phyloP scores from a whole-genome alignment of 2,329 filamentous ascomycete genomes.

The Camptophora hylomeconis region DNA sequence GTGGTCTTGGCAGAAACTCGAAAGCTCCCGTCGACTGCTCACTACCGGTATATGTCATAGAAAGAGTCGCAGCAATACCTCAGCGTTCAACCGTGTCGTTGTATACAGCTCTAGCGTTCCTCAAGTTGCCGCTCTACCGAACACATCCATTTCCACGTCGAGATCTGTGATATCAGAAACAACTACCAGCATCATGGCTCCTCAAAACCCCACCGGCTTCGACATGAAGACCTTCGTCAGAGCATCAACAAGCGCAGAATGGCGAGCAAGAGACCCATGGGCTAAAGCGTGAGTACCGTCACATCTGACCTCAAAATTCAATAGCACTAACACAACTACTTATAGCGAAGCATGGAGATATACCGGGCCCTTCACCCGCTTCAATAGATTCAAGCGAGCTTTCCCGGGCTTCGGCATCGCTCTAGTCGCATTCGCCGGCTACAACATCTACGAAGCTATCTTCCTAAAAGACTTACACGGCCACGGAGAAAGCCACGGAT shows the following conservation, averaged over 20 bases:
- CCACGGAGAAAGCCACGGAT: no score
- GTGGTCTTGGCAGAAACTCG: no score
- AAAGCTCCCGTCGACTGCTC: no score
- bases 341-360: conserved; percentile 90
- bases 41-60: no score
- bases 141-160: no score
- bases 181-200: conserved; percentile 44
- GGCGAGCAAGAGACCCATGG: conserved; percentile 44
- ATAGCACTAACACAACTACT: not conserved
- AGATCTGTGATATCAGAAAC: no score
- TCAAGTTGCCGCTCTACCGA: no score
- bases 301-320: conserved; percentile 2
- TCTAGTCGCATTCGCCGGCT: conserved; percentile 76
- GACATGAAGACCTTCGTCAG: conserved; percentile 45
- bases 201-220: conserved; percentile 74
- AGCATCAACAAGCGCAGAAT: conserved; percentile 16
- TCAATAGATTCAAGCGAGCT: conserved; percentile 73
- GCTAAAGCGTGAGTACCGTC: conserved; percentile 40
- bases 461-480: conserved; percentile 63
- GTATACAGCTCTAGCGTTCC: no score
- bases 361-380: conserved; percentile 72
- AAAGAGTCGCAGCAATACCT: no score
- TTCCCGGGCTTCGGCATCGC: conserved; percentile 91
- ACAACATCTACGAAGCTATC: conserved; percentile 80
- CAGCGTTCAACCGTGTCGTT: no score